Evolutionary conservation across 1,284 basidiomycete species (phyloP), one percentile per base, ranked within the genome.

Genomic region (Austroboletus olivaceoglutinosus): DNA sequence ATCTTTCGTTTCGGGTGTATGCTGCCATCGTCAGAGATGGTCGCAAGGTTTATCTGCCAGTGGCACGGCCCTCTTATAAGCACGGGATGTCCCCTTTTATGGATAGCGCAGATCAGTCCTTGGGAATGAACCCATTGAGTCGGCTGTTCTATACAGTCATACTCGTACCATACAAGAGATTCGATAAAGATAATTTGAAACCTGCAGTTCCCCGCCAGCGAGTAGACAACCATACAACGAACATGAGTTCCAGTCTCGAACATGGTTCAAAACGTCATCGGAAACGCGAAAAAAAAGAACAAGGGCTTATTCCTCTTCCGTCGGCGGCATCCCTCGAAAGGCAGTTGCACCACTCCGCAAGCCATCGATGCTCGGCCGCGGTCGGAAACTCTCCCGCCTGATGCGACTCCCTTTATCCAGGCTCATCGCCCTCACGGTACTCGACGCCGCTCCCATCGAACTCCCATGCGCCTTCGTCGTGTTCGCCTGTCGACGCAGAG

Each of bases 301-400:
- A 34, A n/a, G n/a, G 19, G 19, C 8, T 62, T 48, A 58, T 45
- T 64, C 64, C 39, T 70, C 67, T 44, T 55, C 53, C 8, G 67
- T 67, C 19, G 59, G 53, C 19, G 59, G 52, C 63, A 65, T 65
- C 29, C 58, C 64, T 47, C 55, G 57, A 37, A 55, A 65, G 10
- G 53, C 45, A 3, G 44, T 19, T 5, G 53, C 56, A 2, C 40
- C 45, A 19, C 58, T 51, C 57, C 66, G 50, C 64, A 64, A 23
- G 44, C 58, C 47, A 57, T 88, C 85, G 19, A 81, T 68, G 60
- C 87, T 90, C 37, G 86, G 79, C 39, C 88, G 73, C 10, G 89
- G 88, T 63, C 81, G 85, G 67, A 91, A 91, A 65, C 88, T 90
- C 71, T 90, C 88, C 55, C 84, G 74, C 50, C 51, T 67, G 37